Evolutionary conservation across 1,284 basidiomycete genomes (phyloP), one percentile per base, ranked within the genome.

Genomic region (Ceratobasidium sp.): DNA sequence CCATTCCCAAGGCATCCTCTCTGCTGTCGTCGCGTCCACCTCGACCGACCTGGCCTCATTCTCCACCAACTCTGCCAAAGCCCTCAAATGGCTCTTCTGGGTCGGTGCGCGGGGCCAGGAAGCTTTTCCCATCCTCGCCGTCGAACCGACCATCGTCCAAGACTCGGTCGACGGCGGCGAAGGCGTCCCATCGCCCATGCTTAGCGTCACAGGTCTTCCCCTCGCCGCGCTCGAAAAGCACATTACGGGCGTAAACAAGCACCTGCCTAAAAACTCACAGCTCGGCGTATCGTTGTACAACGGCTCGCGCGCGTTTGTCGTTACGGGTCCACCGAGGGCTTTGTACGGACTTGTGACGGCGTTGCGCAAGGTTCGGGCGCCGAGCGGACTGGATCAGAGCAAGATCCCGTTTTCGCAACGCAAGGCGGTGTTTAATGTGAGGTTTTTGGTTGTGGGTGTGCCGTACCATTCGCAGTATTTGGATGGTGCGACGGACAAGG

Each of bases 1-100:
- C 64, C 97, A 99, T 87, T 98, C 96, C 7, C 97, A 99, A 85
- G 98, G 97, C 81, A 91, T 99, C 81, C 92, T 98, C 77, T 96
- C 96, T 27, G 97, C 97, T 30, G 90, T 98, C 71, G 93, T 91
- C 41, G 90, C 98, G 81, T 89, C 96, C 8, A 90, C 96, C 1
- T 97, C 96, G 20, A 88, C 88, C 48, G 90, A 91, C 55, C 91
- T 92, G 81, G 92, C 93, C 69, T 90, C 90, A 3, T 94, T 96
- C 84, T 85, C 89, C 74, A 85, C 87, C 79, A 97, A 98, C 85
- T 89, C 91, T 20, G 86, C 88, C 83, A 97, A 97, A 85, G 95
- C 96, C 38, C 85, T 98, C 81, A 92, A 89, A 81, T 97, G 97
- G 90, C 90, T 98, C 55, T 97, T 99, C 89, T 97, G 93, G 87